A percentile compares a stretch with the other conserved stretches of the same genome.
phyloP scores from a whole-genome alignment of 1,139 yeast genomes.

The Protomyces arabidopsidicola region DNA sequence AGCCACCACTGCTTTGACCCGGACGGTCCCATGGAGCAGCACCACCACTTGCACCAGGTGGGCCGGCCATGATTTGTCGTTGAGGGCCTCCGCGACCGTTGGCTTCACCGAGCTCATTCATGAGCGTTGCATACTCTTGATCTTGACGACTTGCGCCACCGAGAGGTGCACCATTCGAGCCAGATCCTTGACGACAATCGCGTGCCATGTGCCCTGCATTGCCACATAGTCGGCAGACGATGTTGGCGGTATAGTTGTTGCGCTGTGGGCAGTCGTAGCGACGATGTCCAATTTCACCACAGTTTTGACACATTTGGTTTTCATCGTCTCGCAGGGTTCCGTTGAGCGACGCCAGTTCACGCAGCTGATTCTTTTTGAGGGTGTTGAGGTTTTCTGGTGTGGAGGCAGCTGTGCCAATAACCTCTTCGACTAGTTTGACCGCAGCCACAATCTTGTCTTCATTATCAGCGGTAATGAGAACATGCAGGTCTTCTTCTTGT shows the following conservation, averaged over 20 bases:
- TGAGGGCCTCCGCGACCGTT: not conserved
- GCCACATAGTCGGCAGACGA: conserved; percentile 76
- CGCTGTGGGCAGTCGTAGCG: conserved; percentile 58
- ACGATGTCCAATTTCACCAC: conserved; percentile 61
- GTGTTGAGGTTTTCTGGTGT: conserved; percentile 94
- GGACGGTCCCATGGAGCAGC: conserved; percentile 22
- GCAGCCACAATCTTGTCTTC: conserved; percentile 76
- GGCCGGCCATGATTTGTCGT: conserved; percentile 9
- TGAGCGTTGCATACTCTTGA: conserved; percentile 50
- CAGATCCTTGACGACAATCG: conserved; percentile 58
- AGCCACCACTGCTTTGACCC: not conserved
- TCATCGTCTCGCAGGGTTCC: conserved; percentile 89
- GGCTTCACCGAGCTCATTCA: conserved; percentile 45
- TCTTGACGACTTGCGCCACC: conserved; percentile 40
- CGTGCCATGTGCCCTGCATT: conserved; percentile 79
- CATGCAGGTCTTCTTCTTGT: conserved; percentile 78
- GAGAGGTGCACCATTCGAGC: conserved; percentile 32
- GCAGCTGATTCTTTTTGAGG: conserved; percentile 78
- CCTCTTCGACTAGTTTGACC: conserved; percentile 64
- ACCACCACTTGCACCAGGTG: conserved; percentile 18
- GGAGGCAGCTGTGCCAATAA: conserved; percentile 67
- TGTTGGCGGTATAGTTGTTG: conserved; percentile 51
- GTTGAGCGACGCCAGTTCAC: conserved; percentile 87
- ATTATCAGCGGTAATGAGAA: conserved; percentile 77
- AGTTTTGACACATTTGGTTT: conserved; percentile 56